Percentiles rank a stretch among this genome's conserved stretches.
phyloP scores from a whole-genome alignment of 352 stramenopile genomes.

The Globisporangium yorkense region DNA sequence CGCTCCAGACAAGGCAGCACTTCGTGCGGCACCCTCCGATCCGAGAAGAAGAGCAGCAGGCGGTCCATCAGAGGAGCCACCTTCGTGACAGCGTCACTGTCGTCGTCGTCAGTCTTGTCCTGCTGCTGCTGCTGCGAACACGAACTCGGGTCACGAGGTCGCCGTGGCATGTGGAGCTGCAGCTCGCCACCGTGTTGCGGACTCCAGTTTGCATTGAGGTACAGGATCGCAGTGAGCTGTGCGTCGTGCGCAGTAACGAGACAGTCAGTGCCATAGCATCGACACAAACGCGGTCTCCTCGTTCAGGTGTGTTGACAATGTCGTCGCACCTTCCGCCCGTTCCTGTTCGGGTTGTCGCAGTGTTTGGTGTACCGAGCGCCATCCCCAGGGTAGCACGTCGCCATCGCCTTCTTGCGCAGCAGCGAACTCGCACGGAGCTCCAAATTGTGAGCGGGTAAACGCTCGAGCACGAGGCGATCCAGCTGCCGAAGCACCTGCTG shows the following conservation, averaged over 20 bases:
- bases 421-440: constrained; percentile 22
- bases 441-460: constrained; percentile 12
- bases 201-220: constrained; percentile 35
- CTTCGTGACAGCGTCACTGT: not conserved
- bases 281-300: not conserved
- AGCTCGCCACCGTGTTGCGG: constrained; percentile 27
- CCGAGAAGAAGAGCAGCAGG: constrained; percentile 44
- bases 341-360: constrained; percentile 46
- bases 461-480: constrained; percentile 32
- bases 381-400: constrained; percentile 41
- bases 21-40: constrained; percentile 39
- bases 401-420: constrained; percentile 43
- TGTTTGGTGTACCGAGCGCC: constrained; percentile 37
- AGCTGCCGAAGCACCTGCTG: constrained; percentile 26
- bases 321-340: constrained; percentile 25
- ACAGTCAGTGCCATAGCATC: not conserved
- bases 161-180: constrained; percentile 15
- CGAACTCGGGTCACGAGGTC: too few relatives aligned
- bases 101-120: too few relatives aligned
- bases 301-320: not conserved
- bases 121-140: too few relatives aligned
- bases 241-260: not conserved
- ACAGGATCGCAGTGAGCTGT: constrained; percentile 44
- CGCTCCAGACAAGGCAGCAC: constrained; percentile 15
- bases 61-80: constrained; percentile 11